These are phyloP conservation scores for Apiospora rasikravindrae DNA, from an alignment of 2,329 filamentous ascomycete species.

Conservation along the genomic window DNA sequence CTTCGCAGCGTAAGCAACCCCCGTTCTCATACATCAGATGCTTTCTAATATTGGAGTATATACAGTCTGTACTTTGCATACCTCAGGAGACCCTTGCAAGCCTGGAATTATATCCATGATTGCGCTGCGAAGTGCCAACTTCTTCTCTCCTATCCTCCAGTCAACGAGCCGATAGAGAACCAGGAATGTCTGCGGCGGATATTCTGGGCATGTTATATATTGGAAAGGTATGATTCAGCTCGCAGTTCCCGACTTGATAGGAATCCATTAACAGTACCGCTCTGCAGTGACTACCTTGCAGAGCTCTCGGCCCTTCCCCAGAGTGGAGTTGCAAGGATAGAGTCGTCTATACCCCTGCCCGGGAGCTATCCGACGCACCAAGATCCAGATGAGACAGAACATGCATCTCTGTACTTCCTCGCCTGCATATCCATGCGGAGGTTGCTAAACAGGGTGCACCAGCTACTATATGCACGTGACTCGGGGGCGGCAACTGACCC, in stretches of 20 bases:
- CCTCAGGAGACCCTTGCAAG: slow-evolving; percentile 54
- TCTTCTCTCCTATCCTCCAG: slow-evolving; percentile 49
- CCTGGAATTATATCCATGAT: slow-evolving; percentile 56
- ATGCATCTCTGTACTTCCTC: slow-evolving; percentile 57
- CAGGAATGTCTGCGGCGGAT: slow-evolving; percentile 55
- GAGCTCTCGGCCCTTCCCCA: slow-evolving; percentile 56
- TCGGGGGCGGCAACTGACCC: slow-evolving; percentile 51
- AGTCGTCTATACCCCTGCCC: slow-evolving; percentile 55
- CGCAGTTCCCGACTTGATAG: neutral
- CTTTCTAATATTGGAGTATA: neutral
- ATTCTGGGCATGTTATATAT: slow-evolving; percentile 61
- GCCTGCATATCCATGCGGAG: slow-evolving; percentile 58
- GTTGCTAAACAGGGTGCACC: slow-evolving; percentile 53
- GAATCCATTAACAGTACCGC: neutral
- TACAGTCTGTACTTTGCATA: slow-evolving; percentile 55
- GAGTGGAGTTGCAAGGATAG: slow-evolving; percentile 56
- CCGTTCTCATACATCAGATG: neutral
- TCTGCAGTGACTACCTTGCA: slow-evolving; percentile 55
- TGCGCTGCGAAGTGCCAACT: slow-evolving; percentile 56
- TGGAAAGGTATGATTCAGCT: slow-evolving; percentile 48
- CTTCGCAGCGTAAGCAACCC: slow-evolving; percentile 49
- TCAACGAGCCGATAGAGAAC: slow-evolving; percentile 43
- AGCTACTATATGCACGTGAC: slow-evolving; percentile 53
- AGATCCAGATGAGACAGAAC: slow-evolving; percentile 45
- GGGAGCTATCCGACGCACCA: slow-evolving; percentile 52